These are phyloP conservation scores for Cucurbitaria berberidis DNA, from an alignment of 2,329 filamentous ascomycete genomes.

Conservation along the genomic window DNA sequence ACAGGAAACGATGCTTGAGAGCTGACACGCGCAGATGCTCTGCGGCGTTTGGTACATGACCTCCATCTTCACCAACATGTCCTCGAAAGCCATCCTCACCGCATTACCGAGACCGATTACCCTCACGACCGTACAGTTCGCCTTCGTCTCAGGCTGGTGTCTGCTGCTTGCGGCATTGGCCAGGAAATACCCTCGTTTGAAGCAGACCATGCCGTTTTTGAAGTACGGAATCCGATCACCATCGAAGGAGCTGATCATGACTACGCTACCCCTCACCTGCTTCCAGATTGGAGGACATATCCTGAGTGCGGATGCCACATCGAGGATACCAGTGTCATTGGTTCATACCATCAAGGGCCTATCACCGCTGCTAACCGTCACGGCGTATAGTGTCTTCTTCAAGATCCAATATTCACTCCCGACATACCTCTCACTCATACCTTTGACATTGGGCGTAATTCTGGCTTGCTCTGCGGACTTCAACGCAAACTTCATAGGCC, in stretches of 20 bases:
- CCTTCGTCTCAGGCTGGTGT: conserved; percentile 88
- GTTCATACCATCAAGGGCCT: conserved; percentile 99
- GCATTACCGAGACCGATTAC: conserved; percentile 90
- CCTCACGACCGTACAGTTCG: conserved; percentile 91
- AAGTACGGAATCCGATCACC: conserved; percentile 84
- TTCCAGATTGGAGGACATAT: conserved; percentile 96
- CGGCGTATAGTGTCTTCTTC: conserved; percentile 89
- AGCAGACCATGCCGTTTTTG: conserved; percentile 75
- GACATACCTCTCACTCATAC: conserved; percentile 78
- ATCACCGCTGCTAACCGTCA: conserved; percentile 91
- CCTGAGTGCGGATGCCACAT: conserved; percentile 89
- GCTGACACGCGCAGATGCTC: conserved; percentile 65
- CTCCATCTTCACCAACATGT: conserved; percentile 95
- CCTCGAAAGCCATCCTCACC: conserved; percentile 94
- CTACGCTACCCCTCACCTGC: conserved; percentile 86
- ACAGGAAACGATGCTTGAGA: conserved; percentile 28
- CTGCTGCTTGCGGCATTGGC: conserved; percentile 79
- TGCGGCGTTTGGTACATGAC: conserved; percentile 94
- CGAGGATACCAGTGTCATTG: conserved; percentile 92
- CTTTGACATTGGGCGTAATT: conserved; percentile 92
- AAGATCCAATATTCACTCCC: conserved; percentile 84
- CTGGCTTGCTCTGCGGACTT: conserved; percentile 94
- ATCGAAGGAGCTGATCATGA: conserved; percentile 78
- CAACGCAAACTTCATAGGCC: conserved; percentile 86
- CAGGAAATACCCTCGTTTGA: conserved; percentile 71